Evolutionary conservation across 2,329 filamentous ascomycete genomes (phyloP).

Genomic region (Fusarium kyushuense): DNA sequence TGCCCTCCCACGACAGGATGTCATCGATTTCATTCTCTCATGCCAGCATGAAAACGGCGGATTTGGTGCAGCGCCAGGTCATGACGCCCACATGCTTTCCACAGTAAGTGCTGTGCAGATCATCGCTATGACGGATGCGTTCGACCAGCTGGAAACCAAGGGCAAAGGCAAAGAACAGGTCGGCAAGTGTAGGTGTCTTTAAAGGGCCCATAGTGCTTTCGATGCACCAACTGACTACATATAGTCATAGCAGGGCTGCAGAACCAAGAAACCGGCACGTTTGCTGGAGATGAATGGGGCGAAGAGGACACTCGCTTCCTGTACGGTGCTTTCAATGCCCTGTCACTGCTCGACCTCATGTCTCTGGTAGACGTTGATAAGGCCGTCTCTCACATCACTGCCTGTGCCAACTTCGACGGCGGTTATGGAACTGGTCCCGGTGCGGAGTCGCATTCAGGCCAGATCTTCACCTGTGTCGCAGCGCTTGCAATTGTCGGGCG

Average conservation of each 20-base stretch:
- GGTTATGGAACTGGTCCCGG: slow-evolving; percentile 91
- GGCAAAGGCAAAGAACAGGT: slow-evolving; percentile 75
- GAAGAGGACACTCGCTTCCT: slow-evolving; percentile 96
- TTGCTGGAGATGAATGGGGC: slow-evolving; percentile 95
- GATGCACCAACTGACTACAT: slow-evolving; percentile 40
- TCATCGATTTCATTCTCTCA: slow-evolving; percentile 94
- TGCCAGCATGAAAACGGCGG: slow-evolving; percentile 91
- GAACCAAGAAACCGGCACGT: slow-evolving; percentile 83
- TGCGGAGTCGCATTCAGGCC: slow-evolving; percentile 93
- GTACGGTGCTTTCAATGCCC: slow-evolving; percentile 87
- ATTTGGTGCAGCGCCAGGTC: slow-evolving; percentile 92
- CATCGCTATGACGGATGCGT: slow-evolving; percentile 84
- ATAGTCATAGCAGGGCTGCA: slow-evolving; percentile 85
- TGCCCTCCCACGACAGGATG: slow-evolving; percentile 81
- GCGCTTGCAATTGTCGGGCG: slow-evolving; percentile 86
- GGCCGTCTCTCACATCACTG: slow-evolving; percentile 81
- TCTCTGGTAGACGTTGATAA: slow-evolving; percentile 81
- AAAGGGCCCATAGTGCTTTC: slow-evolving; percentile 19
- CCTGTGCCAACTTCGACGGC: slow-evolving; percentile 93
- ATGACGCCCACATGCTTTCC: slow-evolving; percentile 96
- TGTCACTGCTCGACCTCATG: slow-evolving; percentile 84
- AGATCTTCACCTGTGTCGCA: slow-evolving; percentile 94
- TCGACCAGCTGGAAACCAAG: slow-evolving; percentile 82
- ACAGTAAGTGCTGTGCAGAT: slow-evolving; percentile 97
- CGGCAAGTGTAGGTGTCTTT: slow-evolving; percentile 76